Evolutionary conservation across 2,329 filamentous ascomycete species (phyloP), one percentile per base, ranked within the genome.

Genomic region (Cordyceps javanica): DNA sequence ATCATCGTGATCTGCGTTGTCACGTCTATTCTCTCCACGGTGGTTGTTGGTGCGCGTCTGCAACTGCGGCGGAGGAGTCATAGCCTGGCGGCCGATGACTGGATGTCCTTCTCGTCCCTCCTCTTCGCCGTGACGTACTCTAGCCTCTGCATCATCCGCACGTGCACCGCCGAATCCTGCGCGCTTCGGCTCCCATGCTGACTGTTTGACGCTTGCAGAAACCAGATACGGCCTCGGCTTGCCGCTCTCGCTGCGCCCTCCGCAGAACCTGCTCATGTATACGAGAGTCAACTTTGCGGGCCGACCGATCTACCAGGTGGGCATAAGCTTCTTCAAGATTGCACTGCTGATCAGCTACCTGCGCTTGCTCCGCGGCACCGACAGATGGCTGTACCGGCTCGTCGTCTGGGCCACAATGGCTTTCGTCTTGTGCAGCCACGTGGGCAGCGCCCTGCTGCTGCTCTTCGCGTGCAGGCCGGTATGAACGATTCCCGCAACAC

Each of bases 291-390:
- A 82, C 64, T 82, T 73, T 61, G 76, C 76, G 5, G 80, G 79
- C 2, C 73, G 80, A 3, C 80, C 80, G 0, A 74, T 82, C 45
- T 82, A 82, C 60, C 78, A 82, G 60, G 52, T 80, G 8, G 80
- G 80, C 38, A 80, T 82, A 64, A 77, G 76, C 59, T 80, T 80
- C 58, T 82, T 82, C 73, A 82, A 82, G 63, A 75, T 81, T 28
- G 78, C 79, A 0, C 69, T 82, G 2, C 69, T 80, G 57, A 75
- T 82, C 62, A 79, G 76, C 60, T 82, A 81, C 61, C 66, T 82
- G 19, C 74, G 78, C 7, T 72, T 82, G 2, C 69, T 82, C 32
- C 73, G 74, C 42, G 74, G 76, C 1, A 81, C 77, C 0, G 73
- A 75, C 26, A 77, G 78, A 52, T 69, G 63, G 21, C 45, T 61